These are phyloP conservation scores for Willaertia magna DNA, from an alignment of 208 protist genomes.

Conservation along the genomic window DNA sequence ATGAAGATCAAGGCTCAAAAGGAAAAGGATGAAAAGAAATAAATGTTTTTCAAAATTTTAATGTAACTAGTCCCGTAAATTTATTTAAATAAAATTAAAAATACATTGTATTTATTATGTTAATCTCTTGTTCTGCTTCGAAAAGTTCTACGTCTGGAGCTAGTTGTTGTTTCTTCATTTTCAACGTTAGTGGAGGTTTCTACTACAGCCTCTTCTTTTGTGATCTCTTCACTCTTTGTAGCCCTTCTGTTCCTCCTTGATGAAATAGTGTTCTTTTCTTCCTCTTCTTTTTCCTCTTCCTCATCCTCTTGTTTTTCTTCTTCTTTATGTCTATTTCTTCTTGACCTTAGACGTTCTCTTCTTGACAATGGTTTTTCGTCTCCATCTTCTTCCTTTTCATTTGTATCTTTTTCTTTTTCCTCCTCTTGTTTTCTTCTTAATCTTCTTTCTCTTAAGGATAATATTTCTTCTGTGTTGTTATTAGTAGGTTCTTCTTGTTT, in stretches of 20 bases:
- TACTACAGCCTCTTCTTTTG: neutral
- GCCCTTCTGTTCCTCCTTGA: neutral
- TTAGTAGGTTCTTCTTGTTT: neutral
- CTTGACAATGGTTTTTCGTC: neutral
- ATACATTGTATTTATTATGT: neutral
- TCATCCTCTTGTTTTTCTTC: neutral
- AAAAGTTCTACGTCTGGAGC: neutral
- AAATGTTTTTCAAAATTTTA: neutral
- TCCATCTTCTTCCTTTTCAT: neutral
- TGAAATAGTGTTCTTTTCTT: neutral
- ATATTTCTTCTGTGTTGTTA: neutral
- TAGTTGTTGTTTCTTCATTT: neutral
- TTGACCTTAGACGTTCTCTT: neutral
- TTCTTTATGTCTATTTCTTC: neutral
- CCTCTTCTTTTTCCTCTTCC: neutral
- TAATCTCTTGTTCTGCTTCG: neutral
- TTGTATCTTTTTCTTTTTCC: neutral
- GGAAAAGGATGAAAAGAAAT: neutral
- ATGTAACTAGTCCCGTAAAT: no score
- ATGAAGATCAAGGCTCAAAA: conserved; percentile 33
- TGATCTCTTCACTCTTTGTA: neutral
- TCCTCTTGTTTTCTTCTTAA: neutral
- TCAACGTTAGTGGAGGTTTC: neutral
- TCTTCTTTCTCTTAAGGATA: no score
- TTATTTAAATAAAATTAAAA: neutral